Percentiles rank a stretch among this genome's conserved stretches.
phyloP scores from a whole-genome alignment of 2,329 filamentous ascomycete genomes.

The Ramichloridium luteum region DNA sequence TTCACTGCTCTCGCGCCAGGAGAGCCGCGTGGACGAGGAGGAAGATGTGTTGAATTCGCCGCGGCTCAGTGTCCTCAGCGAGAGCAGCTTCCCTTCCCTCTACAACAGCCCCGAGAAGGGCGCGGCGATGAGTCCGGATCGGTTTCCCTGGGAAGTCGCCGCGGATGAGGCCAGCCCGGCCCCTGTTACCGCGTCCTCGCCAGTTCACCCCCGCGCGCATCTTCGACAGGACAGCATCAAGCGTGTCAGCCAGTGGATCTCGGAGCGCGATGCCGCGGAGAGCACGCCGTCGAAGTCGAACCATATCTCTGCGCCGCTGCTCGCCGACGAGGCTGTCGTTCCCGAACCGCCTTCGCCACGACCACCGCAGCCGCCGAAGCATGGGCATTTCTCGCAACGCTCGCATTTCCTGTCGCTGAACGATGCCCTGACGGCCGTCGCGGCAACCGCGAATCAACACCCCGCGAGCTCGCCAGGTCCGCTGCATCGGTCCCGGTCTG shows the following conservation, averaged over 20 bases:
- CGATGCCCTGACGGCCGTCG: constrained; percentile 11
- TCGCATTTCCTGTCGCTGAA: constrained; percentile 14
- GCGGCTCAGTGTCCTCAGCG: constrained; percentile 25
- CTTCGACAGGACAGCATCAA: constrained; percentile 24
- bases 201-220: constrained; percentile 8
- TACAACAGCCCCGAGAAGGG: constrained; percentile 25
- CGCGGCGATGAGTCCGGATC: constrained; percentile 16
- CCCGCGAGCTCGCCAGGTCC: not conserved
- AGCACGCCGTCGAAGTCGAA: constrained; percentile 22
- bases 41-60: constrained; percentile 22
- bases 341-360: constrained; percentile 3
- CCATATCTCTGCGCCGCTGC: constrained; percentile 14
- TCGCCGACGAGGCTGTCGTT: constrained; percentile 5
- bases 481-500: not conserved
- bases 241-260: constrained; percentile 27
- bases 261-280: constrained; percentile 17
- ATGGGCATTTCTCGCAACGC: not conserved
- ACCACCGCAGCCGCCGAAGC: constrained; percentile 5
- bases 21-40: constrained; percentile 16
- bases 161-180: constrained; percentile 9
- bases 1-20: constrained; percentile 22
- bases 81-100: constrained; percentile 27
- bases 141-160: constrained; percentile 18
- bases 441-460: not conserved
- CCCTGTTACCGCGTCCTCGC: constrained; percentile 1